A percentile compares a stretch with the other conserved stretches of the same genome.
phyloP scores from a whole-genome alignment of 768 basidiomycete genomes.

The Pleurotus eryngii region DNA sequence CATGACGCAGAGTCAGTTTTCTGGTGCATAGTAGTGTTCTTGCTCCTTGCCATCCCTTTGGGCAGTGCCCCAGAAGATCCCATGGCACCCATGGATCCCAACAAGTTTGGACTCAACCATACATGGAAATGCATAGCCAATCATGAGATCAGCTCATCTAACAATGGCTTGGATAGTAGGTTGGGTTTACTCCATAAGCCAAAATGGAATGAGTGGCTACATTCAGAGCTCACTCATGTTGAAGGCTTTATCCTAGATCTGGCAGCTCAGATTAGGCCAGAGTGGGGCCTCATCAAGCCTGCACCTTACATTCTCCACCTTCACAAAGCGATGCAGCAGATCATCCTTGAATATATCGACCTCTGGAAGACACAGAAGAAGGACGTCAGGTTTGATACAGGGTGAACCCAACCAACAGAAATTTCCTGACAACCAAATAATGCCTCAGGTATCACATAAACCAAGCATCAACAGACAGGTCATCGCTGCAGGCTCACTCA shows the following conservation, averaged over 20 bases:
- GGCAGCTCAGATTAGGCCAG: background rate
- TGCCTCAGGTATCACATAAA: too few species aligned
- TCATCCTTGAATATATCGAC: background rate
- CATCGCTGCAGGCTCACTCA: too few species aligned
- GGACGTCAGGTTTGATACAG: background rate
- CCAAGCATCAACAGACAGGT: too few species aligned
- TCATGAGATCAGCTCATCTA: too few species aligned
- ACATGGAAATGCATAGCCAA: too few species aligned
- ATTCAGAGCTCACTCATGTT: background rate
- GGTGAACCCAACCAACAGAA: too few species aligned
- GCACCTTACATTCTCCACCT: background rate
- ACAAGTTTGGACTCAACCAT: too few species aligned
- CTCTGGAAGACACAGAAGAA: background rate
- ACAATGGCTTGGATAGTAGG: too few species aligned
- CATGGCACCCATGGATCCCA: too few species aligned
- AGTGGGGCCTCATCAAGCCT: background rate
- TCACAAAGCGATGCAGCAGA: constrained; percentile 7
- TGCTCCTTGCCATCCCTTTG: background rate
- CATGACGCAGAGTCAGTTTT: constrained; percentile 8
- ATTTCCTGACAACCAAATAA: too few species aligned
- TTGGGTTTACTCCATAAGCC: too few species aligned
- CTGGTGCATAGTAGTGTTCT: constrained; percentile 6
- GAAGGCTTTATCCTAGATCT: background rate
- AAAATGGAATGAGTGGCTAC: background rate
- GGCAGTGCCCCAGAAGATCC: background rate